Evolutionary conservation across 305 asterid species (phyloP).

Genomic region (Striga hermonthica): DNA sequence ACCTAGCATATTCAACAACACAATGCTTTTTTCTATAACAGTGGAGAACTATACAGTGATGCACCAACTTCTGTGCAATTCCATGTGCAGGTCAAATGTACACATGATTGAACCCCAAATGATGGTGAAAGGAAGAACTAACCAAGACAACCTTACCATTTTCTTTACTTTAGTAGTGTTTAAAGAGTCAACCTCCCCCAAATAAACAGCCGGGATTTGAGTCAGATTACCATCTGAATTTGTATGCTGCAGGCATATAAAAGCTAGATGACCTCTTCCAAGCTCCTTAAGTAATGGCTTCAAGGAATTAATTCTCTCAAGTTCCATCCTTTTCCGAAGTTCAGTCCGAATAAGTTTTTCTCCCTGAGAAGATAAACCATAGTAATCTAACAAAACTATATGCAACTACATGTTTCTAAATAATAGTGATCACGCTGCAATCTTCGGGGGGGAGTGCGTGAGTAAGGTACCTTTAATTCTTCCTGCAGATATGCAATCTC

Average conservation of each 20-base stretch:
- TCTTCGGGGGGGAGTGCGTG: constrained; percentile 13
- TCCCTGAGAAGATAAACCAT: constrained; percentile 44
- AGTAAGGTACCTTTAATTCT: constrained; percentile 65
- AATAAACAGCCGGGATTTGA: constrained; percentile 80
- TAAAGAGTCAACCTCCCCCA: constrained; percentile 78
- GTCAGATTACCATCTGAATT: constrained; percentile 75
- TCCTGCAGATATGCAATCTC: constrained; percentile 88
- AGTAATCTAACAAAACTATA: constrained; percentile 26
- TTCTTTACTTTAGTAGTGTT: constrained; percentile 58
- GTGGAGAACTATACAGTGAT: constrained; percentile 17
- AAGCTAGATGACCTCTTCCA: constrained; percentile 75
- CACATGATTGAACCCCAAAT: constrained; percentile 18
- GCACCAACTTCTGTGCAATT: constrained; percentile 22
- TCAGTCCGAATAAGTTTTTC: constrained; percentile 78
- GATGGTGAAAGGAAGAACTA: constrained; percentile 10
- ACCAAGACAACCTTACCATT: constrained; percentile 51
- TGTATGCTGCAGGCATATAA: constrained; percentile 72
- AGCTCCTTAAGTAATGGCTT: constrained; percentile 74
- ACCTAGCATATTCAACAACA: constrained; percentile 27
- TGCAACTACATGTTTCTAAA: constrained; percentile 15
- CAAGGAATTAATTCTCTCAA: constrained; percentile 67
- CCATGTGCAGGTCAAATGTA: neutral
- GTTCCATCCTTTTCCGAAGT: constrained; percentile 75
- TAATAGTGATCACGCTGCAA: constrained; percentile 23
- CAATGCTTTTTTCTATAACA: constrained; percentile 20